Evolutionary conservation across 2,329 filamentous ascomycete genomes (phyloP).

Genomic region (Zymoseptoria passerinii): DNA sequence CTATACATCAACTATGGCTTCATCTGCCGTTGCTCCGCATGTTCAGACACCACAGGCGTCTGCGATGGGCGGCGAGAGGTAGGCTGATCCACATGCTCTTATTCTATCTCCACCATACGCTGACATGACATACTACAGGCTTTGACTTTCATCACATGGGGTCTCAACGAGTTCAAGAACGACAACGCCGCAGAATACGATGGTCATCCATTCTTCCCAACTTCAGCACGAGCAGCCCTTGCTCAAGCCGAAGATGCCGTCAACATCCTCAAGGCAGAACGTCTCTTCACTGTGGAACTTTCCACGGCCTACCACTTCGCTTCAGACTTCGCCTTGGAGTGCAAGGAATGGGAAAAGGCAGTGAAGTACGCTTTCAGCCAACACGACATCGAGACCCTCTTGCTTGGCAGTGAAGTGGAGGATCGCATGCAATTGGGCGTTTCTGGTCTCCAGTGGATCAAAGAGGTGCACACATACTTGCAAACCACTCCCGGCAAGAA

Average conservation of each 20-base stretch:
- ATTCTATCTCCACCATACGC: slow-evolving; percentile 1
- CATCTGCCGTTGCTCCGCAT: slow-evolving; percentile 23
- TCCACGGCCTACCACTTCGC: slow-evolving; percentile 19
- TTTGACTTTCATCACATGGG: slow-evolving; percentile 7
- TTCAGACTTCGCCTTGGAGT: slow-evolving; percentile 8
- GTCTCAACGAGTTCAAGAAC: slow-evolving; percentile 10
- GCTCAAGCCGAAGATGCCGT: slow-evolving; percentile 48
- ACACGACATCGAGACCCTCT: slow-evolving; percentile 22
- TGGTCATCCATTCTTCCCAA: slow-evolving; percentile 9
- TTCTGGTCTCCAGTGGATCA: slow-evolving; percentile 9
- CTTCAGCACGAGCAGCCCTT: slow-evolving; percentile 4
- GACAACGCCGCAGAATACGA: slow-evolving; percentile 2
- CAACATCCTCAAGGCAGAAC: slow-evolving; percentile 85
- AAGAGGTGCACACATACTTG: slow-evolving; percentile 1
- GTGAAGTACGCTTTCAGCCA: slow-evolving; percentile 16
- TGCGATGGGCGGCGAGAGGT: slow-evolving; percentile 16
- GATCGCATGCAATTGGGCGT: slow-evolving; percentile 8
- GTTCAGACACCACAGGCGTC: slow-evolving; percentile 12
- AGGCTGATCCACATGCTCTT: not conserved
- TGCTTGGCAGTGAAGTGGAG: slow-evolving; percentile 17
- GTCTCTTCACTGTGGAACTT: slow-evolving; percentile 42
- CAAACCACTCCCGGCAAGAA: too few species aligned
- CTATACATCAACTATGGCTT: slow-evolving; percentile 22
- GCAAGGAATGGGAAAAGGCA: slow-evolving; percentile 8
- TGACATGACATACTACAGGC: not conserved